Percentiles rank a stretch among this genome's conserved stretches.
phyloP scores from a whole-genome alignment of 2,329 filamentous ascomycete genomes.

The Ophiostoma australiae region DNA sequence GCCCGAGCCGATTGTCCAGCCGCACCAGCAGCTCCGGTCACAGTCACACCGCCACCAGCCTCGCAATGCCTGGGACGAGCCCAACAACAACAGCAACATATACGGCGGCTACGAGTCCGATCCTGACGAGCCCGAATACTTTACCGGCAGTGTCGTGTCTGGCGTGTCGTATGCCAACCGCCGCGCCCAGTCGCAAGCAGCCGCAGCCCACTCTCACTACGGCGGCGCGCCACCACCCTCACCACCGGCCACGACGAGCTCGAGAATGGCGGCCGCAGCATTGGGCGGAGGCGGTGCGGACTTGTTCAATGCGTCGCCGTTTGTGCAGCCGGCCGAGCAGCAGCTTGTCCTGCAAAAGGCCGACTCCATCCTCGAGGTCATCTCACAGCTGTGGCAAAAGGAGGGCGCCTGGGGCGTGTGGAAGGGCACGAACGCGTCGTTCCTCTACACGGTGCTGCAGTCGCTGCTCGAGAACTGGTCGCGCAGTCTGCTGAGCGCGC shows the following conservation, averaged over 20 bases:
- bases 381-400: conserved; percentile 82
- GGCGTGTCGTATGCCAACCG: conserved; percentile 23
- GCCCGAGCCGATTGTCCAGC: not conserved
- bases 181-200: conserved; percentile 10
- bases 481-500: conserved; percentile 79
- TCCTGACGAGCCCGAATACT: conserved; percentile 76
- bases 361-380: conserved; percentile 78
- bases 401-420: conserved; percentile 89
- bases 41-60: conserved; percentile 11
- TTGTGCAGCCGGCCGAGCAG: conserved; percentile 42
- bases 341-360: conserved; percentile 67
- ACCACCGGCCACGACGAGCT: not conserved
- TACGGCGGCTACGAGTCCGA: conserved; percentile 63
- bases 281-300: not conserved
- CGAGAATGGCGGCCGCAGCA: not conserved
- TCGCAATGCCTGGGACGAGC: conserved; percentile 14
- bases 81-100: conserved; percentile 4
- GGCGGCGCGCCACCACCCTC: conserved; percentile 3
- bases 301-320: conserved; percentile 27
- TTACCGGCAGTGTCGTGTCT: conserved; percentile 55
- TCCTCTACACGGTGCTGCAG: conserved; percentile 81
- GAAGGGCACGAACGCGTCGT: conserved; percentile 90
- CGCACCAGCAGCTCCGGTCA: not conserved
- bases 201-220: not conserved
- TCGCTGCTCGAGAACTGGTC: conserved; percentile 90